Evolutionary conservation across 2,329 filamentous ascomycete genomes (phyloP).

Genomic region (Clarireedia paspali): DNA sequence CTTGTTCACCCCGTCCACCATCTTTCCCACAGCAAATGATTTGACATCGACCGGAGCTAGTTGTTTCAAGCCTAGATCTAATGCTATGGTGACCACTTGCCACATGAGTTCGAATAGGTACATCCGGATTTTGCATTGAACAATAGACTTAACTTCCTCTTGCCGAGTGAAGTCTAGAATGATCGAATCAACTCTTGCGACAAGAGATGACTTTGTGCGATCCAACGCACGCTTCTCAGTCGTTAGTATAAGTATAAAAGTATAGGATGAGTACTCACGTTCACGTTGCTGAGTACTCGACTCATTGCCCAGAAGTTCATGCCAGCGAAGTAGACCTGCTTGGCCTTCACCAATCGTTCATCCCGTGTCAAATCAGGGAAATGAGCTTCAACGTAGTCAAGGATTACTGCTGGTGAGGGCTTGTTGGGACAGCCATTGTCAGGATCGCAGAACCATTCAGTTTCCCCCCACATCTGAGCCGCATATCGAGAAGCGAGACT

Average conservation of each 20-base stretch:
- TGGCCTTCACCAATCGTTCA: neutral
- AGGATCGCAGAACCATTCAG: neutral
- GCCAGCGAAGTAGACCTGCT: neutral
- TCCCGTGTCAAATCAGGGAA: neutral
- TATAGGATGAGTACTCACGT: neutral
- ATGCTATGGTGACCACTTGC: neutral
- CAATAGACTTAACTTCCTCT: neutral
- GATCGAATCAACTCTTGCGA: neutral
- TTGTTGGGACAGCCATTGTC: neutral
- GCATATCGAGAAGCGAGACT: neutral
- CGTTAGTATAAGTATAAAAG: neutral
- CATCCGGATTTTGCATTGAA: neutral
- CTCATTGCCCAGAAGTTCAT: neutral
- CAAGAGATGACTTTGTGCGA: neutral
- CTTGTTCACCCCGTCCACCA: too few species aligned
- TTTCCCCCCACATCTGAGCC: neutral
- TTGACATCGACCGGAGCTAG: too few species aligned
- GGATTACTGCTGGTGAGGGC: neutral
- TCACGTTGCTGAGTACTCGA: neutral
- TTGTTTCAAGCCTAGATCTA: neutral
- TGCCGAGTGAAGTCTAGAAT: slow-evolving; percentile 1
- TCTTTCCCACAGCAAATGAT: too few species aligned
- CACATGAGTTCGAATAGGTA: neutral
- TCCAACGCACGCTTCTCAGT: neutral
- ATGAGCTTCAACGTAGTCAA: neutral